phyloP scores from a whole-genome alignment of 805 yeast genomes.

The Candida wancherniae region DNA sequence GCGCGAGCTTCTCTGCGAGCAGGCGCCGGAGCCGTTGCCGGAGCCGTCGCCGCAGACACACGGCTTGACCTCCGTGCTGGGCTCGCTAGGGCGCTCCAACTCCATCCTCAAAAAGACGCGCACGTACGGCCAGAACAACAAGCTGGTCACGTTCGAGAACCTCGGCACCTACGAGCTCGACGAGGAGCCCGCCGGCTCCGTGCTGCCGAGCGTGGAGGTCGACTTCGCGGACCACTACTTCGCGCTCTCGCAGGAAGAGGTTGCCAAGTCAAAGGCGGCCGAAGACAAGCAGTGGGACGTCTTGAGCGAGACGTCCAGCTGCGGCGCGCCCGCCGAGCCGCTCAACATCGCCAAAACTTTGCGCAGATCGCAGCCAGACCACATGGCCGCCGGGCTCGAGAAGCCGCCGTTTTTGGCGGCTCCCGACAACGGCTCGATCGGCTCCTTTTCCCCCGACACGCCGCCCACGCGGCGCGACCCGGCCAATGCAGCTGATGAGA shows the following conservation, averaged over 20 bases:
- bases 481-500: neutral
- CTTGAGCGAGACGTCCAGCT: conserved; percentile 36
- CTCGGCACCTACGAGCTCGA: conserved; percentile 25
- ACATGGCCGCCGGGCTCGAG: conserved; percentile 3
- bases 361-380: no score
- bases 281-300: conserved; percentile 36
- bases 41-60: neutral
- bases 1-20: neutral
- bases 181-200: conserved; percentile 7
- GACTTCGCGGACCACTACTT: conserved; percentile 19
- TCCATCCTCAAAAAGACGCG: conserved; percentile 14
- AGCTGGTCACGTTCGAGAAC: conserved; percentile 39
- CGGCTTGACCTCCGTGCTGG: neutral
- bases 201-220: no score
- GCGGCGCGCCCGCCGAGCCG: conserved; percentile 32
- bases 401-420: conserved; percentile 3
- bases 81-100: conserved; percentile 7
- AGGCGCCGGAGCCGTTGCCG: neutral
- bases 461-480: conserved; percentile 20
- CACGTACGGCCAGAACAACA: conserved; percentile 15
- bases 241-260: conserved; percentile 21
- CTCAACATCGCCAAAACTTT: no score
- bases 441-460: conserved; percentile 36
- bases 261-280: conserved; percentile 4
- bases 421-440: conserved; percentile 28